Base-by-base conservation (phyloP, 371 early-diverging fungal genomes). In the Thermomucor indicae-seudaticae region DNA sequence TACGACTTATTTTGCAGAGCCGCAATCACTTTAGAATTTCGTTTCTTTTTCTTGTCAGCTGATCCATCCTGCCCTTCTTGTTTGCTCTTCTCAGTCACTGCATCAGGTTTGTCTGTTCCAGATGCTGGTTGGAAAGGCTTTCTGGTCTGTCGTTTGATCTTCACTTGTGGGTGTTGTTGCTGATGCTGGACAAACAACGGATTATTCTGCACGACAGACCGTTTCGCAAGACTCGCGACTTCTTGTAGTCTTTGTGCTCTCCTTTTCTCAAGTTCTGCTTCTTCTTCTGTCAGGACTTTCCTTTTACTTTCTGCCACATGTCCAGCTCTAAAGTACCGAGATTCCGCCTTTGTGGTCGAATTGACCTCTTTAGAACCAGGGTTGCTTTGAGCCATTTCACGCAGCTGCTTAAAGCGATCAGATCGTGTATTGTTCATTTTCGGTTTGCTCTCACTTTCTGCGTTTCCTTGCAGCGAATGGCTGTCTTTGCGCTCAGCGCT, bases 1-100 rank as follows among this genome's bases (percentile, higher is more conserved):
- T 60, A 64, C 1, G 72, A 62, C 38, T 65, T 67, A 14, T 42
- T 57, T 22, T 60, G 43, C 3, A 71, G 39, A 1, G 67, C 49
- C 7, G 62, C 59, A 39, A 71, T 69, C 4, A 60, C 65, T 32
- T 57, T 62, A 14, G 64, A 64, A 20, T 65, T 62, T 8, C 70
- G 48, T 16, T 51, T 51, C 16, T 32, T 32, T 39, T 48, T 28
- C 32, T 11, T 31, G 17, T 43, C 28, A 24, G 31, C 32, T 8
- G 11, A 16, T 1, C 24, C 35, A 6, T 49, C 47, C 22, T 20
- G 16, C n/a, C 30, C 49, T 39, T 47, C 44, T 16, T 4, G 43
- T 23, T 12, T 22, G 5, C 3, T 41, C 44, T 23, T 16, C n/a
- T 8, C 7, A n/a, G 5, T 19, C 44, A 16, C 14, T n/a, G 7